Conservation (phyloP, 2,329 filamentous ascomycete species). For the Ophiostoma piceae region DNA sequence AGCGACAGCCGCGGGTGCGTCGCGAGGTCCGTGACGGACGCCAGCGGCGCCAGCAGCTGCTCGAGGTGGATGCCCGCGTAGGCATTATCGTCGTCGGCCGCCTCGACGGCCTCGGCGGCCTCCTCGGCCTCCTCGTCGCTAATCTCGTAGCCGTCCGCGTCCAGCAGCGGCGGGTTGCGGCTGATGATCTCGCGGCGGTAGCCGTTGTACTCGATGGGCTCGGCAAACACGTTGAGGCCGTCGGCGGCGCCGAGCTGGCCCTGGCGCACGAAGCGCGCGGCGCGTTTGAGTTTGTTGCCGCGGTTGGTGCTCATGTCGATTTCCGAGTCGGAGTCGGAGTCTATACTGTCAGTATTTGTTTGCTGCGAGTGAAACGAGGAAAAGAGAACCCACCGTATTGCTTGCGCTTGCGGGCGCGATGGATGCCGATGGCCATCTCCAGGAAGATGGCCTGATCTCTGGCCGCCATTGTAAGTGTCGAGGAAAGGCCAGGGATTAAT, state of each 20-base stretch:
- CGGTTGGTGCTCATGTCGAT: conserved; percentile 67
- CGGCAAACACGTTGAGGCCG: conserved; percentile 64
- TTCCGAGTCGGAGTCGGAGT: conserved; percentile 71
- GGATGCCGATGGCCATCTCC: conserved; percentile 28
- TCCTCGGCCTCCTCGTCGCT: conserved; percentile 66
- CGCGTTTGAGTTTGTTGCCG: conserved; percentile 73
- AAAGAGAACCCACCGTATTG: conserved; percentile 25
- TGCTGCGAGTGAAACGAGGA: too few species aligned
- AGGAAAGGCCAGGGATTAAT: not conserved
- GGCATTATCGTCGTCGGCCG: conserved; percentile 65
- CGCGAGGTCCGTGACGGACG: conserved; percentile 67
- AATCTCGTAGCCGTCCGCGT: conserved; percentile 73
- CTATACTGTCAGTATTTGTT: conserved; percentile 40
- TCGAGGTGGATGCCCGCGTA: conserved; percentile 68
- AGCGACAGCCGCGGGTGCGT: conserved; percentile 68
- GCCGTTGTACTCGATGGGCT: conserved; percentile 60
- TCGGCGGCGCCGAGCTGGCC: conserved; percentile 63
- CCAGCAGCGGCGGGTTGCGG: conserved; percentile 65
- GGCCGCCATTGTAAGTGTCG: conserved; percentile 24
- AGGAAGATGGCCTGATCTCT: conserved; percentile 28
- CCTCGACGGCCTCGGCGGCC: conserved; percentile 54
- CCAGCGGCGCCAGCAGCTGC: conserved; percentile 69
- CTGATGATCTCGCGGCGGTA: conserved; percentile 67
- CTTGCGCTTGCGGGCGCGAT: conserved; percentile 28
- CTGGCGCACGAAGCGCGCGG: conserved; percentile 64